Conservation (phyloP, 2,329 filamentous ascomycete genomes). For the Colletotrichum sp. region DNA sequence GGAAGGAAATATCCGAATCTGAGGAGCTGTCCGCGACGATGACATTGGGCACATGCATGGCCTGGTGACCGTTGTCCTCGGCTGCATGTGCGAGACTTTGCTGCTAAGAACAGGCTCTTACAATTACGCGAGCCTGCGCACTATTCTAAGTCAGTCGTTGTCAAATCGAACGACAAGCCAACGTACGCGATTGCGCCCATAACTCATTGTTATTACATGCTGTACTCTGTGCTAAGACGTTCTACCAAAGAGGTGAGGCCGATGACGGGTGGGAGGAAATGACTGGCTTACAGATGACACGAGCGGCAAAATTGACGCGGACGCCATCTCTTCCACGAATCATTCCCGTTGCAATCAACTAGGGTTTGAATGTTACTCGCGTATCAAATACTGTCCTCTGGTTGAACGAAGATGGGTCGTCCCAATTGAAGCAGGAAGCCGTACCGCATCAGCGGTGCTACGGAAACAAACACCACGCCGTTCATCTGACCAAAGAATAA, state of each 20-base stretch:
- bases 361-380: background rate
- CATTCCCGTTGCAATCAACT: background rate
- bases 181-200: background rate
- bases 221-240: background rate
- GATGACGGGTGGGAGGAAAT: background rate
- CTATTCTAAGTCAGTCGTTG: background rate
- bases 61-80: background rate
- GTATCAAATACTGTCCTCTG: background rate
- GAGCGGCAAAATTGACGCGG: background rate
- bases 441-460: background rate
- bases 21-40: background rate
- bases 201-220: background rate
- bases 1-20: background rate
- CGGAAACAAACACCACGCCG: background rate
- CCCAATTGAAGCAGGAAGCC: background rate
- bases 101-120: background rate
- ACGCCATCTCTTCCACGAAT: constrained; percentile 5
- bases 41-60: background rate
- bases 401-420: background rate
- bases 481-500: background rate
- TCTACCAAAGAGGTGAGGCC: background rate
- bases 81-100: background rate
- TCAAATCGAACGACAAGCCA: background rate
- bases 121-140: background rate
- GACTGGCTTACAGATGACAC: constrained; percentile 1